Percentiles rank a stretch among this genome's conserved stretches.
These are phyloP conservation scores for Aureobasidium sp. DNA, from an alignment of 2,329 filamentous ascomycete species.

Conservation along the genomic window DNA sequence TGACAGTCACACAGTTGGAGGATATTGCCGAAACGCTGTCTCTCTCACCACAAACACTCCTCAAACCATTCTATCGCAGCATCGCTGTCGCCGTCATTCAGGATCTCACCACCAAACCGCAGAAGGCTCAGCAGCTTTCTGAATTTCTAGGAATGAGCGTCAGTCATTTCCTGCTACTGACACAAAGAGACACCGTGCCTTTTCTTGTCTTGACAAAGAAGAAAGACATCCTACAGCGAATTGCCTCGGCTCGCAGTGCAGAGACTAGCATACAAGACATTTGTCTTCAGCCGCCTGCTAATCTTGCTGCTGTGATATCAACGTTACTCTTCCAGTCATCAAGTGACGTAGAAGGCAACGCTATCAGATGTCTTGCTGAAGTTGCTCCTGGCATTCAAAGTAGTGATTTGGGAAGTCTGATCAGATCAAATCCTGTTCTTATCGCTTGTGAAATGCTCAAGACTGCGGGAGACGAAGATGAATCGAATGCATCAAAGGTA, in stretches of 20 bases:
- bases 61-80: constrained; percentile 82
- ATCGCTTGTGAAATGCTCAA: constrained; percentile 78
- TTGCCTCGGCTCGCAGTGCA: constrained; percentile 59
- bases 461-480: constrained; percentile 60
- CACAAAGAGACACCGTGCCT: constrained; percentile 76
- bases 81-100: constrained; percentile 76
- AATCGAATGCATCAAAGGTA: constrained; percentile 47
- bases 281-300: constrained; percentile 47
- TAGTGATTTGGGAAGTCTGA: constrained; percentile 56
- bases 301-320: constrained; percentile 51
- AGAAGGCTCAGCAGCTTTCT: constrained; percentile 70
- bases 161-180: constrained; percentile 62
- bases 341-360: constrained; percentile 55
- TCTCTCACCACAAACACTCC: constrained; percentile 57
- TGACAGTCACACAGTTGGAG: constrained; percentile 36
- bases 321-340: constrained; percentile 53
- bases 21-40: constrained; percentile 60
- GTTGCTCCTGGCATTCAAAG: constrained; percentile 63
- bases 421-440: constrained; percentile 65
- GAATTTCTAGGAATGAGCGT: constrained; percentile 72
- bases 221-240: constrained; percentile 68
- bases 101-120: constrained; percentile 71
- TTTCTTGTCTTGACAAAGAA: constrained; percentile 75
- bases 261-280: constrained; percentile 50
- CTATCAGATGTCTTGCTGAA: constrained; percentile 59